Evolutionary conservation across 1,139 yeast genomes (phyloP), one percentile per base, ranked within the genome.

Genomic region (Eremothecium gossypii): DNA sequence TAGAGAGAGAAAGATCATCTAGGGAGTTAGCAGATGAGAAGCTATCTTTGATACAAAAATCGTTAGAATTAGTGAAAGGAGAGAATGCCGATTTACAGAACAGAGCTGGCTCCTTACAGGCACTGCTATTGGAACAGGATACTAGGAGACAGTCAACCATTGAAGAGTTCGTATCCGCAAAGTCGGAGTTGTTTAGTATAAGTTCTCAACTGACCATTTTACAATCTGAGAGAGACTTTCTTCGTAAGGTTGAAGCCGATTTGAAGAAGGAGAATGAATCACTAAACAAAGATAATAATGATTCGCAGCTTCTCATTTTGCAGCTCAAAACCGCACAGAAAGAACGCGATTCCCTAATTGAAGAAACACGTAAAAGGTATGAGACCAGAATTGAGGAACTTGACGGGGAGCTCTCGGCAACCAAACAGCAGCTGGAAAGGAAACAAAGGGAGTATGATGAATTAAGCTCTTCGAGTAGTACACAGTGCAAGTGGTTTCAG

Each of bases 401-500:
- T 41, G 84, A 82, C 52, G 52, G 57, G 27, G 76, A 76, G 38
- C 48, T 74, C 23, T 43, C 58, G 2, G 47, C 52, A 1, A 62
- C 75, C 36, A 77, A 76, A 50, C 65, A 67, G 5, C 75, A 70
- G 45, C 65, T 82, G 33, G 69, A 67, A 8, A 71, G 71, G 34
- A 73, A 76, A 47, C 75, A 72, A 38, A 73, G 69, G 44, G 47
- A 65, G 45, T 65, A 76, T 30, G 66, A 65, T 33, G 67, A 71
- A 17, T 59, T 71, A 37, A 54, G 74, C 9, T 68, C 64, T 41
- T 77, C 77, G 45, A 71, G 77, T 30, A 82, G 76, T 42, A 62
- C 73, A 45, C 81, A 81, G 20, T 61, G 74, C 38, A 74, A 72
- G 46, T 77, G 83, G 38, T 83, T 78, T 53, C 85, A 82, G 54